Evolutionary conservation across 441 rosid genomes (phyloP).

Genomic region (Aleurites moluccanus): DNA sequence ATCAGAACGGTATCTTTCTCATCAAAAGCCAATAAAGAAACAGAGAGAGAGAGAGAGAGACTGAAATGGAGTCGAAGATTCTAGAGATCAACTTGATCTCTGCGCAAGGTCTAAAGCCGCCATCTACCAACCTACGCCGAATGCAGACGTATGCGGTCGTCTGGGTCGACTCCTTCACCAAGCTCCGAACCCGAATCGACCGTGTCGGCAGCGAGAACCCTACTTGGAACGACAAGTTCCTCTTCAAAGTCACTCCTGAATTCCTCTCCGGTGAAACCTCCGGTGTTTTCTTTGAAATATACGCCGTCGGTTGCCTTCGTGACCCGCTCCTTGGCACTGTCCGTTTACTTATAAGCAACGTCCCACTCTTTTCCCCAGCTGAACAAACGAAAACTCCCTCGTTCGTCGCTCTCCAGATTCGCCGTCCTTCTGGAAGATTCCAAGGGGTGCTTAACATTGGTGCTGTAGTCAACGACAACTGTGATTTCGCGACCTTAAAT

Average conservation of each 20-base stretch:
- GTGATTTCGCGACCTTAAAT: constrained; percentile 41
- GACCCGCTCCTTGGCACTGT: too few species aligned
- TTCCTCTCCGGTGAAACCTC: constrained; percentile 74
- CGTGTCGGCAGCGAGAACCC: constrained; percentile 68
- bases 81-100: too few species aligned
- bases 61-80: constrained; percentile 37
- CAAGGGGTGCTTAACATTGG: constrained; percentile 73
- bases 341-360: too few species aligned
- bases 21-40: constrained; percentile 1
- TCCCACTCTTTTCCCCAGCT: too few species aligned
- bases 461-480: constrained; percentile 46
- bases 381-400: constrained; percentile 46
- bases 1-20: not conserved
- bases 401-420: constrained; percentile 75
- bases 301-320: too few species aligned
- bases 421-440: constrained; percentile 79
- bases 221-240: constrained; percentile 83
- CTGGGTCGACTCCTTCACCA: constrained; percentile 59
- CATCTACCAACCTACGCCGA: constrained; percentile 48
- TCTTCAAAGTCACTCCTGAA: constrained; percentile 77
- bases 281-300: constrained; percentile 75
- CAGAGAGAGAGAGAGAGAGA: not conserved
- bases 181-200: constrained; percentile 72
- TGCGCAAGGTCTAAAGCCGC: constrained; percentile 81
- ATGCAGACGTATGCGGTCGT: constrained; percentile 72